A percentile compares a stretch with the other conserved stretches of the same genome.
Evolutionary conservation across 768 basidiomycete genomes (phyloP).

Genomic region (Lactarius sanguifluus): DNA sequence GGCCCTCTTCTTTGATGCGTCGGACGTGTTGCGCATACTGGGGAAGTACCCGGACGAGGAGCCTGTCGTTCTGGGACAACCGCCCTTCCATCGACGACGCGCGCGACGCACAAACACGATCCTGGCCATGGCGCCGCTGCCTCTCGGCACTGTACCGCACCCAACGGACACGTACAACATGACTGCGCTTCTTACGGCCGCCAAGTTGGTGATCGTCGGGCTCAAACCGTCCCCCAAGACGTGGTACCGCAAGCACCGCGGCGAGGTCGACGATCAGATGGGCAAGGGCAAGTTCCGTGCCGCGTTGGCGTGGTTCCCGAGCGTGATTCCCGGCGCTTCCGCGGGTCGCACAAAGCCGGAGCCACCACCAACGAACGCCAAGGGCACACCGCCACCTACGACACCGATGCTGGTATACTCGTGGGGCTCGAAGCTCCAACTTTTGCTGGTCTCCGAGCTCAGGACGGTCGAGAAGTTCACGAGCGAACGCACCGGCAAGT

Average conservation of each 20-base stretch:
- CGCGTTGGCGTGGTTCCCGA: constrained; percentile 81
- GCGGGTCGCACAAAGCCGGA: constrained; percentile 21
- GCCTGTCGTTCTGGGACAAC: constrained; percentile 27
- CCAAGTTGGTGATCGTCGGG: constrained; percentile 91
- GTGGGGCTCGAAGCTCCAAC: constrained; percentile 70
- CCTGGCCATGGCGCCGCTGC: constrained; percentile 78
- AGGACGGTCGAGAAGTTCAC: constrained; percentile 49
- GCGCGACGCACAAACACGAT: constrained; percentile 58
- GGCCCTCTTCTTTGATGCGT: constrained; percentile 91
- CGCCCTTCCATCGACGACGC: constrained; percentile 46
- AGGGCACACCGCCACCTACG: constrained; percentile 32
- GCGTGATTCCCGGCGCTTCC: constrained; percentile 38
- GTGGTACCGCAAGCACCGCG: constrained; percentile 77
- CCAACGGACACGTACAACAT: constrained; percentile 77
- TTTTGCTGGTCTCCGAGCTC: constrained; percentile 67
- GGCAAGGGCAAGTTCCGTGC: constrained; percentile 55
- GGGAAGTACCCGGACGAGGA: constrained; percentile 79
- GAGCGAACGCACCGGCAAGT: constrained; percentile 60
- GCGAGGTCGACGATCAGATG: constrained; percentile 45
- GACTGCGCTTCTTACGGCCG: constrained; percentile 82
- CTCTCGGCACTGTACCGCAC: constrained; percentile 72
- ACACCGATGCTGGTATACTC: constrained; percentile 77
- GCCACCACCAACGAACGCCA: constrained; percentile 27
- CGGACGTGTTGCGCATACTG: constrained; percentile 89
- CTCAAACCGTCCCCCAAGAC: constrained; percentile 90